These are phyloP conservation scores for Dendryphion nanum DNA, from an alignment of 2,329 filamentous ascomycete species.

Conservation along the genomic window DNA sequence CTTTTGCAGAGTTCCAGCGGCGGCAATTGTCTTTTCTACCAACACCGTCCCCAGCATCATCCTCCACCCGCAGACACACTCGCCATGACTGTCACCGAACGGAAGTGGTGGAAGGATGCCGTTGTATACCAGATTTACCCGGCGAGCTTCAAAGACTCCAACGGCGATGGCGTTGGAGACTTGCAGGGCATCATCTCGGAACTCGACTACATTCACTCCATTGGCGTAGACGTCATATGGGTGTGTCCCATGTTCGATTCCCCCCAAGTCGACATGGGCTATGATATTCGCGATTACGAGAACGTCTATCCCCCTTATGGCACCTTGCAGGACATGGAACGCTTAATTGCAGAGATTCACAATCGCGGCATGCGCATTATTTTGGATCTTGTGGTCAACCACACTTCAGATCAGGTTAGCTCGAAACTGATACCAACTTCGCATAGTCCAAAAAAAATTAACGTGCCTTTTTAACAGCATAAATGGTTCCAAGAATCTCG, in stretches of 20 bases:
- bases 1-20: too few species aligned
- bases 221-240: slow-evolving; percentile 43
- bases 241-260: slow-evolving; percentile 44
- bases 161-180: slow-evolving; percentile 56
- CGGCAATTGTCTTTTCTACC: too few species aligned
- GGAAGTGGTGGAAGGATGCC: slow-evolving; percentile 60
- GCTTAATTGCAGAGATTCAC: slow-evolving; percentile 36
- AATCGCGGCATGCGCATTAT: slow-evolving; percentile 38
- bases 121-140: slow-evolving; percentile 63
- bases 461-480: too few species aligned
- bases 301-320: slow-evolving; percentile 41
- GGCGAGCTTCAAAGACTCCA: slow-evolving; percentile 61
- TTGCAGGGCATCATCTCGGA: slow-evolving; percentile 58
- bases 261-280: slow-evolving; percentile 48
- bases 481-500: slow-evolving; percentile 59
- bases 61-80: too few species aligned
- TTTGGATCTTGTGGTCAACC: slow-evolving; percentile 42
- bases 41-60: too few species aligned
- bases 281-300: slow-evolving; percentile 41
- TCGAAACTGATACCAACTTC: too few species aligned
- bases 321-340: slow-evolving; percentile 41
- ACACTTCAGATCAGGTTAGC: slow-evolving; percentile 37
- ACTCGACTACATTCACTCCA: slow-evolving; percentile 54
- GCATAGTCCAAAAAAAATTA: too few species aligned
- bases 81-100: slow-evolving; percentile 30